Conservation (phyloP, 2,329 filamentous ascomycete species). For the Epichloe uncinata region DNA sequence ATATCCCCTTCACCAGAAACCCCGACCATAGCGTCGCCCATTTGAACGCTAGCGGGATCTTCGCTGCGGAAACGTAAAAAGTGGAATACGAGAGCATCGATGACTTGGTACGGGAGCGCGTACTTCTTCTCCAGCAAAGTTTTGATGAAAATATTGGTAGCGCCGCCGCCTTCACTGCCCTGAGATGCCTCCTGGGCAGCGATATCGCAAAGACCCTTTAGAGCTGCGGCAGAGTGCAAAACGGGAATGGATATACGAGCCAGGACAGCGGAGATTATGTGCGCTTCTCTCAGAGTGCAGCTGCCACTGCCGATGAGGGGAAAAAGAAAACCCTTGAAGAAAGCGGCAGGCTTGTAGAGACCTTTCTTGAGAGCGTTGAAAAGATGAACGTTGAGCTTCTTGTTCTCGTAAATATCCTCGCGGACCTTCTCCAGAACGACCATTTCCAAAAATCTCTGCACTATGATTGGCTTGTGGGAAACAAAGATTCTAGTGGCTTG, state of each 20-base stretch:
- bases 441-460: conserved; percentile 74
- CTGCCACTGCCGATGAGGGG: conserved; percentile 72
- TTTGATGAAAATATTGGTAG: conserved; percentile 91
- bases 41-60: conserved; percentile 43
- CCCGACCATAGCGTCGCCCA: conserved; percentile 39
- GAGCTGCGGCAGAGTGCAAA: conserved; percentile 78
- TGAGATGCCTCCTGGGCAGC: conserved; percentile 77
- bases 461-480: conserved; percentile 64
- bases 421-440: conserved; percentile 84
- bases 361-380: conserved; percentile 88
- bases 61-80: conserved; percentile 77
- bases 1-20: conserved; percentile 32
- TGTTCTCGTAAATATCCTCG: conserved; percentile 84
- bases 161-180: conserved; percentile 74
- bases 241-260: conserved; percentile 78
- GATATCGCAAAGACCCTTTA: conserved; percentile 89
- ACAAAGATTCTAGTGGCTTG: conserved; percentile 89
- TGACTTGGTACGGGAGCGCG: conserved; percentile 83
- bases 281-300: conserved; percentile 85
- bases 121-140: conserved; percentile 94
- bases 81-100: conserved; percentile 92
- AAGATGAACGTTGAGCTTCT: conserved; percentile 89
- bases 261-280: conserved; percentile 80
- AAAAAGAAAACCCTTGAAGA: conserved; percentile 94
- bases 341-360: conserved; percentile 86